These are phyloP conservation scores for Solanum ossicruentum DNA, from an alignment of 257 asterid species.

Conservation along the genomic window DNA sequence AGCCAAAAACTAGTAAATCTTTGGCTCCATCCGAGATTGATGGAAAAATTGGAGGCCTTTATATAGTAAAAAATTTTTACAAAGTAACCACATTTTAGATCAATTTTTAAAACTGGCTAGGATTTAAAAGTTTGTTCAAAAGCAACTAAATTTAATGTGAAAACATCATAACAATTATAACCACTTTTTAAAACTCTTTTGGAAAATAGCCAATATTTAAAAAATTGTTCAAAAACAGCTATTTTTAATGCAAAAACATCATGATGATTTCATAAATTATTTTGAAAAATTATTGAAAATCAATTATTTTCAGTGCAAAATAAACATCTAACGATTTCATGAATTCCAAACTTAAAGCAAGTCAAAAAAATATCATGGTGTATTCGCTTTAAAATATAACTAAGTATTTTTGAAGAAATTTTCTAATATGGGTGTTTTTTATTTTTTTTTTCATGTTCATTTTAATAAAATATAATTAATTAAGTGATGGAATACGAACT, in stretches of 20 bases:
- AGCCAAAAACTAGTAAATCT: too few relatives aligned
- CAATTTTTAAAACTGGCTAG: background rate
- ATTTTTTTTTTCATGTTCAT: too few relatives aligned
- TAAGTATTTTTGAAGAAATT: background rate
- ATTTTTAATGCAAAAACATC: too few relatives aligned
- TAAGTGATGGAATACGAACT: too few relatives aligned
- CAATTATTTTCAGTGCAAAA: background rate
- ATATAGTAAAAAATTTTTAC: background rate
- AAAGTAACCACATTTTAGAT: background rate
- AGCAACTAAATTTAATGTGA: too few relatives aligned
- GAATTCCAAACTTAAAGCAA: background rate
- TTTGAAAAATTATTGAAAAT: background rate
- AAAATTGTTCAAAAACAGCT: too few relatives aligned
- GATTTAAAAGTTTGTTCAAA: background rate
- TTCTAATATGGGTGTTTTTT: background rate
- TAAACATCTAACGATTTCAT: background rate
- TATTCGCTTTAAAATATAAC: background rate
- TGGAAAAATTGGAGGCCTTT: too few relatives aligned
- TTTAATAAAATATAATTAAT: too few relatives aligned
- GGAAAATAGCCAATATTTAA: background rate
- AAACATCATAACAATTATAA: background rate
- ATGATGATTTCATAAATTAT: too few relatives aligned
- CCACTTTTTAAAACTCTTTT: background rate
- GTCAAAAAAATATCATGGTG: background rate
- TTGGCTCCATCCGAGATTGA: too few relatives aligned